These are phyloP conservation scores for Trichoderma atrobrunneum DNA, from an alignment of 2,329 filamentous ascomycete species.

Conservation along the genomic window DNA sequence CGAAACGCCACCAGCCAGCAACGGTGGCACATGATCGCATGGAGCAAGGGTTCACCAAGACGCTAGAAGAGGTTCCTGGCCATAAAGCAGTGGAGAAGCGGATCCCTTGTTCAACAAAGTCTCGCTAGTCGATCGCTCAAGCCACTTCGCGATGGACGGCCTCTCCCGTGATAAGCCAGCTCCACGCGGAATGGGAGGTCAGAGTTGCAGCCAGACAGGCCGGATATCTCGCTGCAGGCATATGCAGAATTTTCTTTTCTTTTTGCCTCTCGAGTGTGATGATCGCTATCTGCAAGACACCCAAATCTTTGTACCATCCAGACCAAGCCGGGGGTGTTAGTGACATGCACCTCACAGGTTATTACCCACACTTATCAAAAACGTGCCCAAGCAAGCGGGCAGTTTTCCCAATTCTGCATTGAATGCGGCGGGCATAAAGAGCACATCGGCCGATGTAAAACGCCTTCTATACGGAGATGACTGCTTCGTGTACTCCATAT, in stretches of 20 bases:
- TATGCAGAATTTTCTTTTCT: neutral
- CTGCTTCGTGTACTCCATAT: neutral
- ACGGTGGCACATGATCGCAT: slow-evolving; percentile 12
- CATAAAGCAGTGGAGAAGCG: slow-evolving; percentile 13
- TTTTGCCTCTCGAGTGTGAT: neutral
- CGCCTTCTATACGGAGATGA: neutral
- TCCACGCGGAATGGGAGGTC: slow-evolving; percentile 14
- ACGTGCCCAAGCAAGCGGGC: neutral
- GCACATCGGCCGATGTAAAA: neutral
- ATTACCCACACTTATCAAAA: neutral
- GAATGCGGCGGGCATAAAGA: neutral
- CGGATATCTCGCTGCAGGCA: neutral
- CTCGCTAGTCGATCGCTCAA: slow-evolving; percentile 1
- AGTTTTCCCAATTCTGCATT: neutral
- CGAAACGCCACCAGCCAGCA: slow-evolving; percentile 7
- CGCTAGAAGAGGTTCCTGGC: slow-evolving; percentile 15
- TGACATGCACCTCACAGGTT: neutral
- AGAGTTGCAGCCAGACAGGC: neutral
- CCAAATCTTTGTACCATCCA: neutral
- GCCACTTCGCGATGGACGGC: slow-evolving; percentile 16
- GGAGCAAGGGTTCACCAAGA: neutral
- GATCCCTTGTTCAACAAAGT: slow-evolving; percentile 9
- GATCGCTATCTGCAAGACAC: slow-evolving; percentile 3
- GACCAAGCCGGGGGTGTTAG: neutral
- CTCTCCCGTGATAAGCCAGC: slow-evolving; percentile 16